A percentile compares a stretch with the other conserved stretches of the same genome.
Conservation (phyloP, 192 early-diverging fungal genomes). For the Linderina pennispora region DNA sequence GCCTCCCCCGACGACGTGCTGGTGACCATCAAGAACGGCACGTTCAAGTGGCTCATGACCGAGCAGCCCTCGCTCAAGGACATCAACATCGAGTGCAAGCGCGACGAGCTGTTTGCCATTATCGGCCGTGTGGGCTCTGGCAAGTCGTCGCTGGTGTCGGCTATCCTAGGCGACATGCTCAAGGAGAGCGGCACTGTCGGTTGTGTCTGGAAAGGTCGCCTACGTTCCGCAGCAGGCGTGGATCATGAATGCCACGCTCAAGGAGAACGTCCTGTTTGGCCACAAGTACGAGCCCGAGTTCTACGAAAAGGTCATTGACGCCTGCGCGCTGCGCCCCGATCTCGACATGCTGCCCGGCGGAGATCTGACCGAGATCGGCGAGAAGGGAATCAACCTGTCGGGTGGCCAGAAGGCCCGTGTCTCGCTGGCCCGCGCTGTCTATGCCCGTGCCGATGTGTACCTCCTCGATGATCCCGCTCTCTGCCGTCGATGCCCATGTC, state of each 20-base stretch:
- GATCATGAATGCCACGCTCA: conserved; percentile 74
- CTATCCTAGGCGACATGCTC: conserved; percentile 24
- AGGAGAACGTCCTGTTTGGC: conserved; percentile 93
- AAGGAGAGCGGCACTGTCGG: conserved; percentile 82
- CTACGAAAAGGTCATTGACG: conserved; percentile 69
- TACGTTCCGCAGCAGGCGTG: conserved; percentile 11
- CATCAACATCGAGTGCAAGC: not conserved
- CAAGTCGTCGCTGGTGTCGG: conserved; percentile 19
- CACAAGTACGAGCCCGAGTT: conserved; percentile 63
- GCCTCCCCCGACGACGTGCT: not conserved
- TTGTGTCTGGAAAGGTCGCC: not conserved
- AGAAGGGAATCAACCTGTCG: conserved; percentile 83
- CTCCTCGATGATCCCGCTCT: conserved; percentile 51
- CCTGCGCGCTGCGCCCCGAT: conserved; percentile 87
- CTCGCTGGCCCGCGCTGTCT: conserved; percentile 67
- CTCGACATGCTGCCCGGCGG: conserved; percentile 81
- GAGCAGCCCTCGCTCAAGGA: not conserved
- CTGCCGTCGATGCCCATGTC: conserved; percentile 58
- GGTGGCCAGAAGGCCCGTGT: conserved; percentile 85
- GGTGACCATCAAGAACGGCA: not conserved
- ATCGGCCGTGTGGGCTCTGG: conserved; percentile 22
- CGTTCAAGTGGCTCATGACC: not conserved
- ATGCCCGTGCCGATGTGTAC: conserved; percentile 79
- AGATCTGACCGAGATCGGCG: conserved; percentile 90
- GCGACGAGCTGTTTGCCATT: conserved; percentile 1